Conservation (phyloP, 768 basidiomycete genomes). For the Mycena metata region DNA sequence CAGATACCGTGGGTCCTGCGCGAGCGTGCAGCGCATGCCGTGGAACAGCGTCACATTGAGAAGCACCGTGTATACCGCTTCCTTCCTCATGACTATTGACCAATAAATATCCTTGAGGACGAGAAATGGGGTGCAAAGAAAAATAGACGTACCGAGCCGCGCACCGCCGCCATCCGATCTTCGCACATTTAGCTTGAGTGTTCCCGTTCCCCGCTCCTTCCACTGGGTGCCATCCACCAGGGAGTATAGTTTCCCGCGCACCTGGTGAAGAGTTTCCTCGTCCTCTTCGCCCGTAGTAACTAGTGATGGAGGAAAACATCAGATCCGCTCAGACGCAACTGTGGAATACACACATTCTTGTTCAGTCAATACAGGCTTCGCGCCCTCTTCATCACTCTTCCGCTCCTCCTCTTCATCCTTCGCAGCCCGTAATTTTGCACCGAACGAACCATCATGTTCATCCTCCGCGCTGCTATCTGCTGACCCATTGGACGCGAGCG, state of each 20-base stretch:
- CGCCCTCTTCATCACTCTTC: slow-evolving; percentile 62
- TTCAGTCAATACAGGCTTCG: slow-evolving; percentile 68
- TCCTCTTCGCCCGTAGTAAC: slow-evolving; percentile 87
- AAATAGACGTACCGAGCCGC: slow-evolving; percentile 67
- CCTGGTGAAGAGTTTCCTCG: slow-evolving; percentile 81
- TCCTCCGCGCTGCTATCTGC: slow-evolving; percentile 62
- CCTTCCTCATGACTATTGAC: slow-evolving; percentile 85
- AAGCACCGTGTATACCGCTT: slow-evolving; percentile 81
- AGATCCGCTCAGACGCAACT: slow-evolving; percentile 19
- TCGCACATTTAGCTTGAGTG: slow-evolving; percentile 78
- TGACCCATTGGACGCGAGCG: slow-evolving; percentile 46
- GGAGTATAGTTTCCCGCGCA: slow-evolving; percentile 80
- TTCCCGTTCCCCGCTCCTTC: slow-evolving; percentile 85
- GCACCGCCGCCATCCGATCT: slow-evolving; percentile 74
- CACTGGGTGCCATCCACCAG: slow-evolving; percentile 73
- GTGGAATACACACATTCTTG: slow-evolving; percentile 69
- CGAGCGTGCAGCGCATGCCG: slow-evolving; percentile 80
- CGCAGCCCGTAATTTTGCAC: slow-evolving; percentile 74
- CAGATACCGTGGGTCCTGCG: slow-evolving; percentile 85
- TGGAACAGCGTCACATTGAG: slow-evolving; percentile 82
- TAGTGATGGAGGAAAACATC: slow-evolving; percentile 44
- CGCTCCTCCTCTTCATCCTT: slow-evolving; percentile 70
- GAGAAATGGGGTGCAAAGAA: slow-evolving; percentile 16
- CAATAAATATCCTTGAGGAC: slow-evolving; percentile 7
- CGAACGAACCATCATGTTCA: slow-evolving; percentile 67